Percentiles rank a stretch among this genome's conserved stretches.
phyloP scores from a whole-genome alignment of 805 yeast species.

The Candida mattraensis region DNA sequence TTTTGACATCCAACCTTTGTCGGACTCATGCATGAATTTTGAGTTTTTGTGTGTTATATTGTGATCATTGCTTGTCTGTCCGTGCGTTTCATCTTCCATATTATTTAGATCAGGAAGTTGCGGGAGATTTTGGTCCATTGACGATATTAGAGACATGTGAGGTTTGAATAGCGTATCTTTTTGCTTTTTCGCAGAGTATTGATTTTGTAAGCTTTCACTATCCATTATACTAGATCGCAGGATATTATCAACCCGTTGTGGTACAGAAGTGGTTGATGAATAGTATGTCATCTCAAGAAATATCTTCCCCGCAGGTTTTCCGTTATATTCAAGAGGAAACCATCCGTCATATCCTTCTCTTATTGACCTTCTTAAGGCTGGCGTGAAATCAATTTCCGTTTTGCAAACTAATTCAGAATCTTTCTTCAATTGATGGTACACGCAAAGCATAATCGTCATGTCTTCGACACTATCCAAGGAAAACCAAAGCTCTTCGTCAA shows the following conservation, averaged over 20 bases:
- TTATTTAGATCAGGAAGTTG: background rate
- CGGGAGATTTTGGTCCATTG: no score
- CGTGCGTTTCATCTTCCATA: conserved; percentile 1
- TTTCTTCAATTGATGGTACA: conserved; percentile 80
- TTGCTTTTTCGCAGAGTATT: no score
- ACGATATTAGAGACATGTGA: no score
- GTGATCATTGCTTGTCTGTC: no score
- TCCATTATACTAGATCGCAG: no score
- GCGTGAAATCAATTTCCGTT: conserved; percentile 71
- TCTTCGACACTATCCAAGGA: conserved; percentile 61
- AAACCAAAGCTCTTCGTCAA: conserved; percentile 77
- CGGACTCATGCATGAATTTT: background rate
- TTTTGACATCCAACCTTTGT: conserved; percentile 1
- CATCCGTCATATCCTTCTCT: conserved; percentile 82
- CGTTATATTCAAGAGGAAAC: conserved; percentile 69
- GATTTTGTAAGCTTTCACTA: no score
- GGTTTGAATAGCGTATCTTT: no score
- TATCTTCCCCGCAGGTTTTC: conserved; percentile 81
- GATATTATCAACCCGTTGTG: conserved; percentile 26
- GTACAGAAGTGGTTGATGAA: conserved; percentile 46
- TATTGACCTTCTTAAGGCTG: conserved; percentile 64
- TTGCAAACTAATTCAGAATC: conserved; percentile 88
- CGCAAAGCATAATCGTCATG: conserved; percentile 65
- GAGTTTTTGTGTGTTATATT: background rate
- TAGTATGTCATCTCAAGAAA: conserved; percentile 91